Base-by-base conservation (phyloP, 2,329 filamentous ascomycete genomes). In the Aspergillus felis region DNA sequence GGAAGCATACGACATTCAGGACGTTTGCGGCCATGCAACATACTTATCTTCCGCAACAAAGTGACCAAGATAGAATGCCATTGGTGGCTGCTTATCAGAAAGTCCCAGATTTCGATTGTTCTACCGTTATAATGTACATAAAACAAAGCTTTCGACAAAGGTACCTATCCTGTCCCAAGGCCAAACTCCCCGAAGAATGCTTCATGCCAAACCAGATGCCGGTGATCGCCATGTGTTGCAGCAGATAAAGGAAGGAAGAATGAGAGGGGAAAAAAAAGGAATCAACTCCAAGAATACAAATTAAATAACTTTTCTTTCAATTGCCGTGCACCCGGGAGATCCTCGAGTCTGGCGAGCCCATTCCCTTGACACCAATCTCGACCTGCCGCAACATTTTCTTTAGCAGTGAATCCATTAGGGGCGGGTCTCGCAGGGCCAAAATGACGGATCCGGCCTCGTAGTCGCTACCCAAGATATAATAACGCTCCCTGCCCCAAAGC, bases 391-490 rank as follows among this genome's bases (percentile, higher is more conserved):
- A 67, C 62, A 71, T 56, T 53, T 66, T 68, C 50, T 66, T 58
- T 41, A 74, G 58, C 54, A 71, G 27, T 6, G 54, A 55, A 29
- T 71, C 68, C 67, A 71, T 69, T 53, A 61, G 56, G 22, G 65
- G 52, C 35, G 57, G 61, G 54, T 73, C 62, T 41, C 68, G 70
- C 54, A 74, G 55, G 14, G 62, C 57, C 14, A 61, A 57, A 55
- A 73, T 60, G 60, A 74, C 71, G 60, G 71, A 74, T 64, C 63
- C 67, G 60, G 71, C 71, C 57, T 74, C 71, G 52, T 73, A 73
- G 48, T 71, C 68, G 54, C 64, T 64, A 29, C 70, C 67, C 51
- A 72, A 57, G 46, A 73, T 70, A 66, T 68, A 71, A 64, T 74
- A 73, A 52, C 66, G 64, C 55, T 73, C 70, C 51, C 61, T 66